Evolutionary conservation across 2,329 filamentous ascomycete genomes (phyloP).

Genomic region (Samsoniella hepiali): DNA sequence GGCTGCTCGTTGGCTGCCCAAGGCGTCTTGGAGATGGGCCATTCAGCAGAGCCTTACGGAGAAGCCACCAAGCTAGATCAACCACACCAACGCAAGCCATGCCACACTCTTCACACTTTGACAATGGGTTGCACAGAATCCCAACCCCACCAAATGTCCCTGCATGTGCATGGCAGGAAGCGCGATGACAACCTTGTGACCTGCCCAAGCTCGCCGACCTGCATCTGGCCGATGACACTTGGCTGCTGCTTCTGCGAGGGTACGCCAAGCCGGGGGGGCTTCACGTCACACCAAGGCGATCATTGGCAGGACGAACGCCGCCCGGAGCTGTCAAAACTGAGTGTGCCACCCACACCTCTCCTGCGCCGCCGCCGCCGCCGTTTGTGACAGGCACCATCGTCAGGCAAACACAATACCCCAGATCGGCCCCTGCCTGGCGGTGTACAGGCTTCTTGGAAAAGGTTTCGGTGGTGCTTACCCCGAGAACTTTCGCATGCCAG

Average conservation of each 20-base stretch:
- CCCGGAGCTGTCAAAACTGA: not conserved
- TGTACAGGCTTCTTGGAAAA: not conserved
- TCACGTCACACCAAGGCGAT: not conserved
- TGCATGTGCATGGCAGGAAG: not conserved
- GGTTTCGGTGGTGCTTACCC: not conserved
- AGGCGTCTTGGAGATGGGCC: not conserved
- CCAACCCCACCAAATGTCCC: not conserved
- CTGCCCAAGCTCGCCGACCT: not conserved
- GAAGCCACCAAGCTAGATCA: not conserved
- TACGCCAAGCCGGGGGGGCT: not conserved
- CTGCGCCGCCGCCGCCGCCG: not conserved
- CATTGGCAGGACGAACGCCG: not conserved
- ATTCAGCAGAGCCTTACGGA: not conserved
- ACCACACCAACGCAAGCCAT: not conserved
- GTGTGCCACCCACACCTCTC: not conserved
- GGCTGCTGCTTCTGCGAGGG: not conserved
- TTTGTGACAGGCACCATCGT: constrained; percentile 4
- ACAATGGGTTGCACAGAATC: not conserved
- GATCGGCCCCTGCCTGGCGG: not conserved
- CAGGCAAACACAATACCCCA: not conserved
- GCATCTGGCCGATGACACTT: not conserved
- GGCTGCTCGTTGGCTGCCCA: not conserved
- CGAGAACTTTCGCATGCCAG: not conserved
- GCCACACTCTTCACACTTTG: not conserved
- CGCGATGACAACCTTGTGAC: not conserved